Percentiles rank a stretch among this genome's conserved stretches.
Evolutionary conservation across 192 early-diverging fungal species (phyloP).

Genomic region (Coemansia sp.): DNA sequence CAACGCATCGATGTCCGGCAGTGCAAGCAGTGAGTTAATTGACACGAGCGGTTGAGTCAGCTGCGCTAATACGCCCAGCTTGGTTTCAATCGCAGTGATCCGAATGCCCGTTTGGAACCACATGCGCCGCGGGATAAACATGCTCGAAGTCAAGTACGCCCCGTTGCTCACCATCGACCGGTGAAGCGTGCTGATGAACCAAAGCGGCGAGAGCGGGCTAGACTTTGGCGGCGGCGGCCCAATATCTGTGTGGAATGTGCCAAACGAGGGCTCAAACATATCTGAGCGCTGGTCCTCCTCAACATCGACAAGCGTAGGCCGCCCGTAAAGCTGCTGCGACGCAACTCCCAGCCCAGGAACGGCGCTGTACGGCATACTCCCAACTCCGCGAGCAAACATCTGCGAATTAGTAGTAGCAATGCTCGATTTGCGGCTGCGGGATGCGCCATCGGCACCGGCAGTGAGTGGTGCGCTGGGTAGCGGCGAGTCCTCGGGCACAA

Average conservation of each 20-base stretch:
- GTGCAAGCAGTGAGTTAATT: conserved; percentile 25
- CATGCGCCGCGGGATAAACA: conserved; percentile 50
- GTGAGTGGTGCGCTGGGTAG: conserved; percentile 24
- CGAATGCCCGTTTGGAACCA: conserved; percentile 55
- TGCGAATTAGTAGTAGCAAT: conserved; percentile 34
- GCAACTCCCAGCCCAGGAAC: background rate
- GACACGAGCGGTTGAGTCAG: conserved; percentile 45
- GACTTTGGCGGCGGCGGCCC: conserved; percentile 46
- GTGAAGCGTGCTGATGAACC: conserved; percentile 51
- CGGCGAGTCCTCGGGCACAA: conserved; percentile 28
- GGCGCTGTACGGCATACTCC: background rate
- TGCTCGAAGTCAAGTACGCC: conserved; percentile 41
- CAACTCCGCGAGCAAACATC: background rate
- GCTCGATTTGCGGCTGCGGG: conserved; percentile 47
- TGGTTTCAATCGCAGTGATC: conserved; percentile 49
- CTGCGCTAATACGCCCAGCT: conserved; percentile 48
- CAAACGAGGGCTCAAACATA: conserved; percentile 52
- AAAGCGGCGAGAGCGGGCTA: conserved; percentile 47
- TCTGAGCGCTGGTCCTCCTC: conserved; percentile 52
- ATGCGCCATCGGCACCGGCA: conserved; percentile 19
- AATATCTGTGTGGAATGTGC: conserved; percentile 44
- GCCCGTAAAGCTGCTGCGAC: conserved; percentile 16
- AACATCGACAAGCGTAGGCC: conserved; percentile 42
- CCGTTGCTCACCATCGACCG: conserved; percentile 48
- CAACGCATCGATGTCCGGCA: conserved; percentile 34